Conservation (phyloP, 2,329 filamentous ascomycete species). For the Aspergillus oerlinghausenensis region DNA sequence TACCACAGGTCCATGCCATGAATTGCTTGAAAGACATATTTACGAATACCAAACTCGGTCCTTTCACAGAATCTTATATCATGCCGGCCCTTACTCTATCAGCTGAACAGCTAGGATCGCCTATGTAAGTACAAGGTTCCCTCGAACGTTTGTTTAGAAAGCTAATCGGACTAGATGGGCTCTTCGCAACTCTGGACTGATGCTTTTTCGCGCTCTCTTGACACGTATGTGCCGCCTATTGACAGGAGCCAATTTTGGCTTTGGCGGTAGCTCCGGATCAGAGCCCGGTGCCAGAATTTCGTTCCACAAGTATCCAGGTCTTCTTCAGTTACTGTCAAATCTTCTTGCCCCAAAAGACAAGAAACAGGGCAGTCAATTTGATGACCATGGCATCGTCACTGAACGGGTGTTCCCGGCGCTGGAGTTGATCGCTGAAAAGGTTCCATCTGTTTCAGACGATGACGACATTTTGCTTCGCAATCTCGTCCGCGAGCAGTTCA, state of each 20-base stretch:
- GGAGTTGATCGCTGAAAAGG: conserved; percentile 43
- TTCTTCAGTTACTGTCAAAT: conserved; percentile 33
- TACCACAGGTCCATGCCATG: conserved; percentile 90
- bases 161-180: conserved; percentile 62
- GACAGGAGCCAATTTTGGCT: conserved; percentile 46
- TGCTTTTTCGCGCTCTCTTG: conserved; percentile 82
- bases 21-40: conserved; percentile 93
- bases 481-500: conserved; percentile 35
- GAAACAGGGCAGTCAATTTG: conserved; percentile 10
- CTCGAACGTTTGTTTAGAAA: not conserved
- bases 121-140: conserved; percentile 54
- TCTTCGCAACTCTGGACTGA: conserved; percentile 86
- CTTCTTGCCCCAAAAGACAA: conserved; percentile 27
- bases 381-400: conserved; percentile 33
- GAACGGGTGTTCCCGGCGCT: conserved; percentile 44
- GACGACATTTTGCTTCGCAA: conserved; percentile 29
- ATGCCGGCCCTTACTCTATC: conserved; percentile 73
- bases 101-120: conserved; percentile 70
- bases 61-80: conserved; percentile 68
- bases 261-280: conserved; percentile 40
- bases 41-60: conserved; percentile 71
- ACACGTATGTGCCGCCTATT: conserved; percentile 52
- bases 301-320: conserved; percentile 38
- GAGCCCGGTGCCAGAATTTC: conserved; percentile 37
- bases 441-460: conserved; percentile 30